Percentiles rank a stretch among this genome's conserved stretches.
These are phyloP conservation scores for Striga asiatica DNA, from an alignment of 257 asterid species.

Conservation along the genomic window DNA sequence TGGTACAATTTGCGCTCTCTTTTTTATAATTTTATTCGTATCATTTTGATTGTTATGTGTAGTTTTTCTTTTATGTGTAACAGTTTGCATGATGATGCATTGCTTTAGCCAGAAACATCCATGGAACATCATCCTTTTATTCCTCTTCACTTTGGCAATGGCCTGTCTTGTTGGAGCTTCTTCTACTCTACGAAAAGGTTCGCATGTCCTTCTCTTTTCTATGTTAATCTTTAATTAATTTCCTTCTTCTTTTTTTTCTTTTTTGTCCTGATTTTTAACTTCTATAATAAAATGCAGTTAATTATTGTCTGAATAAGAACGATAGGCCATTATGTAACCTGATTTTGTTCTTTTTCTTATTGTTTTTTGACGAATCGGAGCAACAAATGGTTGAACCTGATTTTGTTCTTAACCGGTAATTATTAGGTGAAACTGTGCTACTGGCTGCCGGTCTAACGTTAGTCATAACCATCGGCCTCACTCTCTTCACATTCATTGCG, in stretches of 20 bases:
- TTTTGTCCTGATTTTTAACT: too few relatives aligned
- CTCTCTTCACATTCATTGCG: constrained; percentile 58
- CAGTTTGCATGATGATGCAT: constrained; percentile 44
- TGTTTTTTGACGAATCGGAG: too few relatives aligned
- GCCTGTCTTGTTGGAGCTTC: constrained; percentile 39
- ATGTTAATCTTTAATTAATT: too few relatives aligned
- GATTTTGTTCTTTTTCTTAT: too few relatives aligned
- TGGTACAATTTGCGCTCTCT: background rate
- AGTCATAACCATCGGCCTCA: constrained; percentile 33
- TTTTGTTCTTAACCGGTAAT: background rate
- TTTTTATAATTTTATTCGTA: too few relatives aligned
- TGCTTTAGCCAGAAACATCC: constrained; percentile 41
- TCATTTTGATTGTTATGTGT: background rate
- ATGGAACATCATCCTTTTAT: constrained; percentile 48
- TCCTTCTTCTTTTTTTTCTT: too few relatives aligned
- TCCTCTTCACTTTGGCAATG: constrained; percentile 47
- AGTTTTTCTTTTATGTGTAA: constrained; percentile 4
- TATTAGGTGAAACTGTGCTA: constrained; percentile 35
- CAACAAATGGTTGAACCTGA: too few relatives aligned
- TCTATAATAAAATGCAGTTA: too few relatives aligned
- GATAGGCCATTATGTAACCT: too few relatives aligned
- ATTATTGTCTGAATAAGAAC: too few relatives aligned
- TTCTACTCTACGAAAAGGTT: constrained; percentile 43
- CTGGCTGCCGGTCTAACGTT: constrained; percentile 53
- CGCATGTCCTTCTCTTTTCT: background rate